Evolutionary conservation across 1,284 basidiomycete species (phyloP).

Genomic region (Testicularia cyperi): DNA sequence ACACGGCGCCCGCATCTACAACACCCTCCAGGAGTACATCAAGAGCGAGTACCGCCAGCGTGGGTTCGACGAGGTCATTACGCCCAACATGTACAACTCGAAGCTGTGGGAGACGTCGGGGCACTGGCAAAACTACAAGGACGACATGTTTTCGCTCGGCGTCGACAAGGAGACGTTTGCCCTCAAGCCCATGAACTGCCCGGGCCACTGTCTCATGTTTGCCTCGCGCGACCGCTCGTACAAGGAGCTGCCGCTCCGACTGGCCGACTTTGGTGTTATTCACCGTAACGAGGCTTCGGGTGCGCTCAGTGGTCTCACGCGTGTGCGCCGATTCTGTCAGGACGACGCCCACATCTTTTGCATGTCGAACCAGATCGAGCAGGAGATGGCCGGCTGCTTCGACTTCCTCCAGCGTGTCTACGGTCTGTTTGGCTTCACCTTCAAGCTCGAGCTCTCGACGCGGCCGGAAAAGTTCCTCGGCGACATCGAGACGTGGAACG

Average conservation of each 20-base stretch:
- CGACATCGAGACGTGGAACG: conserved; percentile 83
- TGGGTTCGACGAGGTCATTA: conserved; percentile 71
- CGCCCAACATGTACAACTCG: conserved; percentile 95
- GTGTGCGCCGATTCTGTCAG: conserved; percentile 93
- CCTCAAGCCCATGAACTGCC: conserved; percentile 97
- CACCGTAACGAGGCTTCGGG: conserved; percentile 97
- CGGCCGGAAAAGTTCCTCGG: conserved; percentile 94
- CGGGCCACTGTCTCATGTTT: conserved; percentile 95
- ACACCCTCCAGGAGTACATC: conserved; percentile 84
- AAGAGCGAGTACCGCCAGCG: conserved; percentile 63
- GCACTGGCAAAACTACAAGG: conserved; percentile 85
- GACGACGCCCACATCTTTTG: conserved; percentile 98
- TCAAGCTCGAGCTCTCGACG: conserved; percentile 91
- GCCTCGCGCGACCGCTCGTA: conserved; percentile 91
- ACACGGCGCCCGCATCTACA: conserved; percentile 95
- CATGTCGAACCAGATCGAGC: conserved; percentile 86
- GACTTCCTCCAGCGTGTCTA: conserved; percentile 90
- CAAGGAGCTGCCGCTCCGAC: conserved; percentile 90
- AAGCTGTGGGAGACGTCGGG: conserved; percentile 99
- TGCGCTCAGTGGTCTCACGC: conserved; percentile 86
- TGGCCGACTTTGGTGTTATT: conserved; percentile 97
- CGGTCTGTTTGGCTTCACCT: conserved; percentile 95
- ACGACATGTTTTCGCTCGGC: conserved; percentile 93
- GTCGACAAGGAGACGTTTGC: conserved; percentile 79
- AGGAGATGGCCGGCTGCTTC: conserved; percentile 83